These are phyloP conservation scores for Cladosporium sphaerospermum DNA, from an alignment of 2,329 filamentous ascomycete genomes.

Conservation along the genomic window DNA sequence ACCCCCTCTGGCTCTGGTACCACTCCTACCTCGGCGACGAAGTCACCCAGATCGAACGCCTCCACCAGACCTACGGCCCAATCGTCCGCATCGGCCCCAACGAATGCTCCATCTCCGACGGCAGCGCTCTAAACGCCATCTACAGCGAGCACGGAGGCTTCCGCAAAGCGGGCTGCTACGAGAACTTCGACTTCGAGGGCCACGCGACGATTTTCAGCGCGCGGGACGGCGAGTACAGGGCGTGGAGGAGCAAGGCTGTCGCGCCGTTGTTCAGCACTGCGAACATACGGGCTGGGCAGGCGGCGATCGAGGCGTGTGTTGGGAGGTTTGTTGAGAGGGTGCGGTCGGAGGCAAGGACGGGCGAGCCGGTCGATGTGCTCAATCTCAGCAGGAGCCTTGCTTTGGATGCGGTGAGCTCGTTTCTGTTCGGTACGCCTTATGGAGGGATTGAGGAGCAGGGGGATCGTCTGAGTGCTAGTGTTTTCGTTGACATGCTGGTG, in stretches of 20 bases:
- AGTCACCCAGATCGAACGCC: conserved; percentile 21
- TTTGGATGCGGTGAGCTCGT: conserved; percentile 49
- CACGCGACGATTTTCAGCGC: conserved; percentile 33
- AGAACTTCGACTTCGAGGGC: conserved; percentile 19
- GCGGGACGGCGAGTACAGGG: conserved; percentile 37
- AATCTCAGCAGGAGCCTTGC: conserved; percentile 46
- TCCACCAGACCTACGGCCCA: conserved; percentile 63
- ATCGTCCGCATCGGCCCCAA: conserved; percentile 69
- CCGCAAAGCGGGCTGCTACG: conserved; percentile 19
- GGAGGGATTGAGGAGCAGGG: conserved; percentile 39
- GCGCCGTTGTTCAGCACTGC: conserved; percentile 44
- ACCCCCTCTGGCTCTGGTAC: conserved; percentile 23
- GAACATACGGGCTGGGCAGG: conserved; percentile 36
- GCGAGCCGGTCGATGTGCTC: conserved; percentile 41
- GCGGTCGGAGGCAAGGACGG: conserved; percentile 27
- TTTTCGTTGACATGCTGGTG: conserved; percentile 51
- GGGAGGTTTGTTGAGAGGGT: conserved; percentile 39
- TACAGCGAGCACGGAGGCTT: conserved; percentile 43
- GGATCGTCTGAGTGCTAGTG: conserved; percentile 36
- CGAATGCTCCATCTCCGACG: conserved; percentile 66
- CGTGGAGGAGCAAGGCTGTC: conserved; percentile 45
- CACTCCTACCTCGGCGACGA: conserved; percentile 28
- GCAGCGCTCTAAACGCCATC: conserved; percentile 52
- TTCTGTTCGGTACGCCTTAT: conserved; percentile 49
- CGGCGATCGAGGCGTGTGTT: conserved; percentile 37